Evolutionary conservation across 164 flowering plant genomes (phyloP).

Genomic region (Macadamia integrifolia): DNA sequence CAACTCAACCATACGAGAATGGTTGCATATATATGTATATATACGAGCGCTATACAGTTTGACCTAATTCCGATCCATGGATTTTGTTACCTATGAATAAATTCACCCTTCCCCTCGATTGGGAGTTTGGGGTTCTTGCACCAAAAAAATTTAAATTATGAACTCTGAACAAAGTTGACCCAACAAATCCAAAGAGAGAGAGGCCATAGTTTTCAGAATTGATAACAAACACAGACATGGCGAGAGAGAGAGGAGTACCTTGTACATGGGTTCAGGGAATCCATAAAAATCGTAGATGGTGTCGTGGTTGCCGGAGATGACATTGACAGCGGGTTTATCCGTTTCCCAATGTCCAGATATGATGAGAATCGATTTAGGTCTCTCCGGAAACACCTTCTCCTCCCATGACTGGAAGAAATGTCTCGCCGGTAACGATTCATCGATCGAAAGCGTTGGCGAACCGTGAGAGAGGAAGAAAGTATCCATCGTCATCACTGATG

Average conservation of each 20-base stretch:
- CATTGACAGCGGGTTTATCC: constrained; percentile 37
- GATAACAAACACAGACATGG: no score
- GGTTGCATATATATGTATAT: no score
- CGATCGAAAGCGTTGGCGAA: constrained; percentile 34
- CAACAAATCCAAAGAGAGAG: no score
- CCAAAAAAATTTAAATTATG: no score
- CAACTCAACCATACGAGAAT: no score
- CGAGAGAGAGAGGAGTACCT: constrained; percentile 27
- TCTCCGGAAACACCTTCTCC: constrained; percentile 15
- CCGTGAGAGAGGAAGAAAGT: constrained; percentile 46
- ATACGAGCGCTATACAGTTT: no score
- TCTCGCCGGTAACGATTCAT: constrained; percentile 33
- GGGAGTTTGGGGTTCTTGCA: no score
- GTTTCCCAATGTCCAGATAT: constrained; percentile 72
- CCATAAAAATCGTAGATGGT: constrained; percentile 58
- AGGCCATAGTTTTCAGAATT: no score
- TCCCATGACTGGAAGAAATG: constrained; percentile 33
- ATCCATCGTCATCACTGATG: constrained; percentile 7
- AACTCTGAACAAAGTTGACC: no score
- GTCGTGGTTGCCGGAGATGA: constrained; percentile 18
- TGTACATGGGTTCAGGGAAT: constrained; percentile 55
- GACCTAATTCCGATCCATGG: no score
- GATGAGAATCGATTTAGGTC: constrained; percentile 44
- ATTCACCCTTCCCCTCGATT: no score
- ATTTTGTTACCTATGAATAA: no score